Conservation (phyloP, 2,329 filamentous ascomycete species). For the Phoma herbarum region DNA sequence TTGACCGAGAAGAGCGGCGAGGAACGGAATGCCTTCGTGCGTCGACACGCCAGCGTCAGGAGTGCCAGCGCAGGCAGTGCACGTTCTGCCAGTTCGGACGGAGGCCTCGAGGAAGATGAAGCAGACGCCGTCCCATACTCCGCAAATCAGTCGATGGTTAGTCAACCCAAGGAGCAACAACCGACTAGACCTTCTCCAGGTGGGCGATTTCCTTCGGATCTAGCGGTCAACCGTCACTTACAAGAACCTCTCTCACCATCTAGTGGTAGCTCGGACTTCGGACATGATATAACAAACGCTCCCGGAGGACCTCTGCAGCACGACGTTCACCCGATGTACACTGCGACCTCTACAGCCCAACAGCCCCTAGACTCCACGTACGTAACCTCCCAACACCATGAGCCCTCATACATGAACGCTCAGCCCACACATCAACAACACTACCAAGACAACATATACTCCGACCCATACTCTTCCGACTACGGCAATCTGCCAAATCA, state of each 20-base stretch:
- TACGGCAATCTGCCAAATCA: constrained; percentile 11
- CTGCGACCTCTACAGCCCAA: constrained; percentile 28
- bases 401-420: constrained; percentile 14
- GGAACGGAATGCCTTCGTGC: constrained; percentile 87
- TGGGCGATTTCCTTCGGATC: constrained; percentile 95
- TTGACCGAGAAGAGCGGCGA: constrained; percentile 89
- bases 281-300: constrained; percentile 68
- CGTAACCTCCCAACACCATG: constrained; percentile 8
- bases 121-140: constrained; percentile 72
- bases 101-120: constrained; percentile 61
- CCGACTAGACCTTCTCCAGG: constrained; percentile 83
- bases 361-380: constrained; percentile 26
- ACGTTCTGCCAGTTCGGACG: constrained; percentile 60
- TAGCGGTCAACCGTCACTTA: constrained; percentile 86
- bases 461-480: constrained; percentile 29
- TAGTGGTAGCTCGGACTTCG: constrained; percentile 77
- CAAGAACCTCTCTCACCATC: constrained; percentile 80
- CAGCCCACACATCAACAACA: constrained; percentile 13
- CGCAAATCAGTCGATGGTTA: constrained; percentile 60
- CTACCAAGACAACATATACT: constrained; percentile 24
- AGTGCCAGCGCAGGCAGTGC: constrained; percentile 73
- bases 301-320: constrained; percentile 62
- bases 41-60: constrained; percentile 78
- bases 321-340: constrained; percentile 41
- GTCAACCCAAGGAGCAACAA: constrained; percentile 49